Evolutionary conservation across 306 rosid genomes (phyloP).

Genomic region (Biancaea sappan): DNA sequence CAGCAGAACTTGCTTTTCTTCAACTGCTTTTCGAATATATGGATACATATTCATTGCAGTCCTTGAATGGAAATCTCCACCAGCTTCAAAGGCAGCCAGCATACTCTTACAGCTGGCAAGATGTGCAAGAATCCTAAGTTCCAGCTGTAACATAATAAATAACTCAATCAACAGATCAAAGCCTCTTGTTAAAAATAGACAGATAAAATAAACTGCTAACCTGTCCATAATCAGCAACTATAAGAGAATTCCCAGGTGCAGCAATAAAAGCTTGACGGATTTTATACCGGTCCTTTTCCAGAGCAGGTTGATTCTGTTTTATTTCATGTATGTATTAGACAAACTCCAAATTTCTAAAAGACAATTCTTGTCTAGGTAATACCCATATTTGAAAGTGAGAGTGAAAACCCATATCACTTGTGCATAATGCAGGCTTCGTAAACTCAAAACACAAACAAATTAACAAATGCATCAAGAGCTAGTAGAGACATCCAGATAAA

Average conservation of each 20-base stretch:
- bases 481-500: constrained; percentile 14
- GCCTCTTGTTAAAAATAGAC: constrained; percentile 19
- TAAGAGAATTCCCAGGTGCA: constrained; percentile 86
- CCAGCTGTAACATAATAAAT: constrained; percentile 67
- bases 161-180: constrained; percentile 37
- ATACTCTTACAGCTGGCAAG: constrained; percentile 93
- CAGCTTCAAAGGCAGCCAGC: constrained; percentile 93
- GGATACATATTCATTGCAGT: constrained; percentile 99
- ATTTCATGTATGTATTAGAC: constrained; percentile 27
- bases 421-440: constrained; percentile 3
- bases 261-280: constrained; percentile 96
- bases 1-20: constrained; percentile 72
- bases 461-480: constrained; percentile 10
- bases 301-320: constrained; percentile 93
- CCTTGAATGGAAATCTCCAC: constrained; percentile 98
- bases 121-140: constrained; percentile 97
- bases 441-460: constrained; percentile 10
- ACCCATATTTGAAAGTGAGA: constrained; percentile 14
- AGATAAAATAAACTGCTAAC: constrained; percentile 45
- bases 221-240: constrained; percentile 99
- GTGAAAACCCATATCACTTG: constrained; percentile 7
- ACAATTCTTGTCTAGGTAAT: constrained; percentile 6
- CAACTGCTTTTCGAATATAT: constrained; percentile 84
- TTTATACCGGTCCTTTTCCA: constrained; percentile 95
- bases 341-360: constrained; percentile 20